These are phyloP conservation scores for Candida multigemmis DNA, from an alignment of 805 yeast genomes.

Conservation along the genomic window DNA sequence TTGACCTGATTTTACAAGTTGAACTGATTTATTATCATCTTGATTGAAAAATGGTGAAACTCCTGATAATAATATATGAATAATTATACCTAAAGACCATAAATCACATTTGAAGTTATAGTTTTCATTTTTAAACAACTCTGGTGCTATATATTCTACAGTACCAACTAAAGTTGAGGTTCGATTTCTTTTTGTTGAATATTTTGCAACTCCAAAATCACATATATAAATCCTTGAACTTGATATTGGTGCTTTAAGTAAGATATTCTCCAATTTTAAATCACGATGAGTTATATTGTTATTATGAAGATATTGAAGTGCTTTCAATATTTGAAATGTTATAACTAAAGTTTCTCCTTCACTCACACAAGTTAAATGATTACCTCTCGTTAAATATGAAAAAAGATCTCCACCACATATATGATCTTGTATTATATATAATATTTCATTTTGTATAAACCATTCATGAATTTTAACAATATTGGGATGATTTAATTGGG, in stretches of 20 bases:
- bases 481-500: slow-evolving; percentile 26
- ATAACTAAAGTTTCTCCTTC: slow-evolving; percentile 49
- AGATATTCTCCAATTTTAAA: slow-evolving; percentile 55
- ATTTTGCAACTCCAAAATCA: slow-evolving; percentile 53
- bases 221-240: slow-evolving; percentile 49
- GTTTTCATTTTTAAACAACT: slow-evolving; percentile 35
- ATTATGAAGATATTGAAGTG: slow-evolving; percentile 45
- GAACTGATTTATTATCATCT: slow-evolving; percentile 20
- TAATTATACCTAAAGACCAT: slow-evolving; percentile 61
- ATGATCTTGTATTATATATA: slow-evolving; percentile 41
- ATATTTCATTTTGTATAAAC: slow-evolving; percentile 10
- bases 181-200: slow-evolving; percentile 14
- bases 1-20: slow-evolving; percentile 24
- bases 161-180: slow-evolving; percentile 52
- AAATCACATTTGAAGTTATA: slow-evolving; percentile 54
- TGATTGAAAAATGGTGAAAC: slow-evolving; percentile 55
- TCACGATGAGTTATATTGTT: slow-evolving; percentile 57
- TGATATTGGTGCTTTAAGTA: slow-evolving; percentile 44
- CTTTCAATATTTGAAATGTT: slow-evolving; percentile 47
- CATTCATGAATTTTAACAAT: slow-evolving; percentile 38
- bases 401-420: slow-evolving; percentile 52
- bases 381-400: slow-evolving; percentile 40
- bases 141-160: slow-evolving; percentile 68
- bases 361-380: slow-evolving; percentile 29
- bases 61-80: slow-evolving; percentile 53